These are phyloP conservation scores for Metarhizium anisopliae DNA, from an alignment of 2,329 filamentous ascomycete genomes.

Conservation along the genomic window DNA sequence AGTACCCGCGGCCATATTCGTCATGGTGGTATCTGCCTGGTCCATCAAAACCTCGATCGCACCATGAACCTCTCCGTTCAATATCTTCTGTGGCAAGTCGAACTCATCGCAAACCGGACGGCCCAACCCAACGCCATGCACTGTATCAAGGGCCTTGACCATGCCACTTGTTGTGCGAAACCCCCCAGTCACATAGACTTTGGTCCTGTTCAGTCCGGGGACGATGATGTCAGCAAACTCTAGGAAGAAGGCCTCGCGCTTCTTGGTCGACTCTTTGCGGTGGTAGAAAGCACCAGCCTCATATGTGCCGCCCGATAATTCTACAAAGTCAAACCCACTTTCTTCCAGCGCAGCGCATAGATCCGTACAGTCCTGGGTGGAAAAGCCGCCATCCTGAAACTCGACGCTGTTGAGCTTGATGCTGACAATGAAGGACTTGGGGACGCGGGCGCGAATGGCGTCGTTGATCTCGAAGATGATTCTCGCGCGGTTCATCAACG, in stretches of 20 bases:
- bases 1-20: constrained; percentile 15
- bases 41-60: constrained; percentile 37
- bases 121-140: constrained; percentile 52
- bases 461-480: constrained; percentile 35
- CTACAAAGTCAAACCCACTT: constrained; percentile 47
- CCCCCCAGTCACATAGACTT: constrained; percentile 50
- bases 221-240: constrained; percentile 49
- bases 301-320: constrained; percentile 53
- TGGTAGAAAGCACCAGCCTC: constrained; percentile 42
- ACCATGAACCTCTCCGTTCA: constrained; percentile 24
- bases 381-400: constrained; percentile 44
- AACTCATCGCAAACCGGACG: constrained; percentile 21
- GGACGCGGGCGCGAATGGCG: constrained; percentile 22
- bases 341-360: constrained; percentile 38
- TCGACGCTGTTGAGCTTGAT: constrained; percentile 52
- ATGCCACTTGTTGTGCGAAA: constrained; percentile 46
- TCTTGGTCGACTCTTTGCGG: constrained; percentile 43
- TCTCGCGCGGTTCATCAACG: constrained; percentile 33
- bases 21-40: constrained; percentile 39
- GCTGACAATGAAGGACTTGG: constrained; percentile 31
- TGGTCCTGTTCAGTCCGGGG: constrained; percentile 36
- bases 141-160: constrained; percentile 45
- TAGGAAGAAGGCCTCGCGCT: constrained; percentile 48
- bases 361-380: constrained; percentile 39
- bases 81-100: constrained; percentile 17